Base-by-base conservation (phyloP, 1,139 yeast genomes). In the Yamadazyma dushanensis region DNA sequence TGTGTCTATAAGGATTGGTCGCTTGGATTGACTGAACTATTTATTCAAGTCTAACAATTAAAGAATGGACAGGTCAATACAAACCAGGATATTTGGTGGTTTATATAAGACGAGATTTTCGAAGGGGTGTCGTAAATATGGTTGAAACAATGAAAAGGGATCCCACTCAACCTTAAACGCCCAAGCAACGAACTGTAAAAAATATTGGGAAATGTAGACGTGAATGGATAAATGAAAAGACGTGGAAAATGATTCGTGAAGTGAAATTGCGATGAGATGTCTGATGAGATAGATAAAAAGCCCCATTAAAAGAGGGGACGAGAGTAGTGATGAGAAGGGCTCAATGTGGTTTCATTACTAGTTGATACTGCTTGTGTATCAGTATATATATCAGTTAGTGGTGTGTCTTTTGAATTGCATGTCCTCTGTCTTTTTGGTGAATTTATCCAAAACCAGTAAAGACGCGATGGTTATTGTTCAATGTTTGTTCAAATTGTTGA, bases 51-150 rank as follows among this genome's bases (percentile, higher is more conserved):
- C n/a, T n/a, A n/a, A n/a, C n/a, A n/a, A n/a, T n/a, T n/a, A n/a
- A n/a, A n/a, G n/a, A n/a, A n/a, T n/a, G n/a, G n/a, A n/a, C n/a
- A n/a, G n/a, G n/a, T n/a, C n/a, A 25, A 25, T 11, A 25, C 15
- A 25, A 25, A 5, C 27, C 4, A 15, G 18, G 18, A 25, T n/a
- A n/a, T 15, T 15, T 13, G 18, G 5, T 18, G 27, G 16, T 25
- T 25, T 25, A 25, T 25, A 25, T 25, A 25, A n/a, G 11, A 15
- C 15, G 9, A 8, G n/a, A 14, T 13, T 13, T 13, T 29, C n/a
- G 6, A 29, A 29, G 31, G 31, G 31, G 20, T 29, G 20, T 29
- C 34, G 34, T 31, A 31, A 17, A 22, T 24, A 11, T n/a, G 14
- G 4, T 10, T 17, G 14, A n/a, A 31, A 31, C 34, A 31, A 31